These are phyloP conservation scores for Colletotrichum tanaceti DNA, from an alignment of 2,329 filamentous ascomycete species.

Conservation along the genomic window DNA sequence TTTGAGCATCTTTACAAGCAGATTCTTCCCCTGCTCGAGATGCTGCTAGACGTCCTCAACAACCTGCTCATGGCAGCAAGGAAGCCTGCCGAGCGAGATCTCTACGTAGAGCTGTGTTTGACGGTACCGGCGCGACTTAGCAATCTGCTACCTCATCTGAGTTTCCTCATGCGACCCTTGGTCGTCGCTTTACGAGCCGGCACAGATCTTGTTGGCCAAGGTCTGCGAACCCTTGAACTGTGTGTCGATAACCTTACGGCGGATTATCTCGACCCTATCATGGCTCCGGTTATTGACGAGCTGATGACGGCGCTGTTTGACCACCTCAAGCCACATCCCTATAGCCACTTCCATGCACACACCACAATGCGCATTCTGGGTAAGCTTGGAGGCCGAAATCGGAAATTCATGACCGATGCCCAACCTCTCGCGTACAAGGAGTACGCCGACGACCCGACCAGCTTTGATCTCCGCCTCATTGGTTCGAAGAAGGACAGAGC, in stretches of 20 bases:
- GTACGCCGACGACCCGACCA: constrained; percentile 88
- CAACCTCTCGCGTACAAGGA: constrained; percentile 84
- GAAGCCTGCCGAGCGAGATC: constrained; percentile 89
- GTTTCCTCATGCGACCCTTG: constrained; percentile 94
- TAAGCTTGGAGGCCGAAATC: constrained; percentile 93
- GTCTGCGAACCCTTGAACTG: constrained; percentile 90
- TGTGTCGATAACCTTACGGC: constrained; percentile 98
- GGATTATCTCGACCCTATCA: constrained; percentile 97
- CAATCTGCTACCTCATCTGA: constrained; percentile 93
- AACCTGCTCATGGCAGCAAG: constrained; percentile 90
- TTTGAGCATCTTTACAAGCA: constrained; percentile 99
- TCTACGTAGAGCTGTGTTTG: constrained; percentile 96
- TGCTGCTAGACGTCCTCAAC: constrained; percentile 97
- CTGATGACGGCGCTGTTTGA: constrained; percentile 98
- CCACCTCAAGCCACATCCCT: constrained; percentile 91
- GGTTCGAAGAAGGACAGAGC: constrained; percentile 90
- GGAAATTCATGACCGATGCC: constrained; percentile 93
- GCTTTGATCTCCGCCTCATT: constrained; percentile 88
- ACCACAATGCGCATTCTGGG: constrained; percentile 97
- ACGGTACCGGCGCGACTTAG: constrained; percentile 95
- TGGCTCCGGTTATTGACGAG: constrained; percentile 98
- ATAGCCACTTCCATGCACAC: constrained; percentile 97
- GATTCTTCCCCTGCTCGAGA: constrained; percentile 93
- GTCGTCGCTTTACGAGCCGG: constrained; percentile 95
- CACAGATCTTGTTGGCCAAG: constrained; percentile 93